Evolutionary conservation across 331 rosid genomes (phyloP).

Genomic region (Malus hybrid): DNA sequence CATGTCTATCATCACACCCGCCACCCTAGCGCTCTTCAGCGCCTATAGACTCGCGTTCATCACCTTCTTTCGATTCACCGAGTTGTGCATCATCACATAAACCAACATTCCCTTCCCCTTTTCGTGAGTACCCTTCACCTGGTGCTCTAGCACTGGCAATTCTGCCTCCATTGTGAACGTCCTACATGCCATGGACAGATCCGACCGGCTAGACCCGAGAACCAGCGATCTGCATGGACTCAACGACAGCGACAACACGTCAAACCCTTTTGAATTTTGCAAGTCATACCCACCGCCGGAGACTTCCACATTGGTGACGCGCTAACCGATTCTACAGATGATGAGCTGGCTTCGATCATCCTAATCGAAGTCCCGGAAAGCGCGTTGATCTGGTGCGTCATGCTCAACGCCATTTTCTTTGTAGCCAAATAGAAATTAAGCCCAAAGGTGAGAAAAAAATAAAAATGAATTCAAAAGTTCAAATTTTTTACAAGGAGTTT

Average conservation of each 20-base stretch:
- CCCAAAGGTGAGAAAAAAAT: no score
- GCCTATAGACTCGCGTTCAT: conserved; percentile 78
- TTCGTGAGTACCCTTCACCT: background rate
- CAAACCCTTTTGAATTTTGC: background rate
- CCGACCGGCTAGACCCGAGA: conserved; percentile 37
- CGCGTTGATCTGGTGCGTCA: no score
- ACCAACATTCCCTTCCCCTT: conserved; percentile 62
- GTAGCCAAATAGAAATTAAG: no score
- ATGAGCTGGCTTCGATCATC: no score
- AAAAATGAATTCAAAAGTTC: no score
- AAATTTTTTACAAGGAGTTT: no score
- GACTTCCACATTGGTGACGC: no score
- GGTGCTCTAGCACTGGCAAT: conserved; percentile 20
- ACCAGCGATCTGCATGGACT: conserved; percentile 64
- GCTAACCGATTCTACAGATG: no score
- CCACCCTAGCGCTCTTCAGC: conserved; percentile 86
- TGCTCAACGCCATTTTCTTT: no score
- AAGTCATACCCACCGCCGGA: no score
- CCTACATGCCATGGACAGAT: conserved; percentile 55
- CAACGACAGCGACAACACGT: conserved; percentile 37
- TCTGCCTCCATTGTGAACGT: conserved; percentile 45
- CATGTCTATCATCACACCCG: conserved; percentile 91
- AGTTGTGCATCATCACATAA: conserved; percentile 88
- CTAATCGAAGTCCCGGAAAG: no score
- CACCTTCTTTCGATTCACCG: conserved; percentile 71